Evolutionary conservation across 768 basidiomycete species (phyloP).

Genomic region (Tylopilus felleus): DNA sequence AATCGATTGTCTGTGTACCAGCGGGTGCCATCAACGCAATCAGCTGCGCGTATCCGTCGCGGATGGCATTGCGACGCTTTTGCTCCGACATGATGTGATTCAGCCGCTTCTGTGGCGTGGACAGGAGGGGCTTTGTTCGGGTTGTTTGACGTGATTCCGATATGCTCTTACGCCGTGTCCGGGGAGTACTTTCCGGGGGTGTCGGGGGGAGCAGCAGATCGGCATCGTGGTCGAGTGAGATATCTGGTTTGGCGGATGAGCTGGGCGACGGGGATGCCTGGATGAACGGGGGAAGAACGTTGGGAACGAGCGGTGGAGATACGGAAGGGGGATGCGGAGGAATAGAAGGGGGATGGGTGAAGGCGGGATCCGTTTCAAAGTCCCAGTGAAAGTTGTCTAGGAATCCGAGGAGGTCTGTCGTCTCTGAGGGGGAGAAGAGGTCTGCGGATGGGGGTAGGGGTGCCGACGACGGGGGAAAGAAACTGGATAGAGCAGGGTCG

Average conservation of each 20-base stretch:
- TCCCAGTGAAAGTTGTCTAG: constrained; percentile 80
- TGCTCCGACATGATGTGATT: constrained; percentile 96
- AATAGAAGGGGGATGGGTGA: constrained; percentile 7
- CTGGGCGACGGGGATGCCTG: constrained; percentile 4
- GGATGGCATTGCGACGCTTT: constrained; percentile 88
- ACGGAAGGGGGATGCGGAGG: not conserved
- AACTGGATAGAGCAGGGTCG: constrained; percentile 52
- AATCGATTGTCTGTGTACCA: constrained; percentile 63
- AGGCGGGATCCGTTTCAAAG: constrained; percentile 40
- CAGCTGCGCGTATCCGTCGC: constrained; percentile 84
- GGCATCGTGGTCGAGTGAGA: constrained; percentile 8
- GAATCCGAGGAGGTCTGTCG: constrained; percentile 75
- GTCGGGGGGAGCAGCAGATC: constrained; percentile 2
- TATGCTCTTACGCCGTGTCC: constrained; percentile 22
- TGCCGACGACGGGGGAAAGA: constrained; percentile 58
- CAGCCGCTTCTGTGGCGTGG: constrained; percentile 81
- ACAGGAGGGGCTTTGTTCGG: constrained; percentile 63
- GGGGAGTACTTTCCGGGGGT: constrained; percentile 12
- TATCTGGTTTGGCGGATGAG: constrained; percentile 5
- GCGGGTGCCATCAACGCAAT: constrained; percentile 80
- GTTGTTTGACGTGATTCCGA: constrained; percentile 27
- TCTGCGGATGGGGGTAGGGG: constrained; percentile 70
- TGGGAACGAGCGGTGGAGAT: constrained; percentile 1
- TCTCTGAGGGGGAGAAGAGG: constrained; percentile 76
- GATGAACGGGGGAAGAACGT: not conserved